A percentile compares a stretch with the other conserved stretches of the same genome.
These are phyloP conservation scores for Voacanga thouarsii DNA, from an alignment of 257 asterid genomes.

Conservation along the genomic window DNA sequence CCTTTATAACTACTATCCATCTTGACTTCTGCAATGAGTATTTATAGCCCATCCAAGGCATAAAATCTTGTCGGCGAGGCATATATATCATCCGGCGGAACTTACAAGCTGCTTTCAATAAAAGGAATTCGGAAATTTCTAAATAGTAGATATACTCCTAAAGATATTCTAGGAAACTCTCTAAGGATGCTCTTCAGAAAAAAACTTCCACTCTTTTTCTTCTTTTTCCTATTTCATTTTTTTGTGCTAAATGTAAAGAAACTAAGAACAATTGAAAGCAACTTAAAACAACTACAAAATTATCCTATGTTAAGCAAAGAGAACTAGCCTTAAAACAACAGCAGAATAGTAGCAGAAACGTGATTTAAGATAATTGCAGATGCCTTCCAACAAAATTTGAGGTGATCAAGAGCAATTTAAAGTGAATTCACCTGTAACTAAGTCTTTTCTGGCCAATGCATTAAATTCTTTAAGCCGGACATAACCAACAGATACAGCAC, in stretches of 20 bases:
- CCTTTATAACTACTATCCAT: too few relatives aligned
- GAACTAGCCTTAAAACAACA: neutral
- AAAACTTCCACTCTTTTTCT: neutral
- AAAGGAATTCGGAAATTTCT: neutral
- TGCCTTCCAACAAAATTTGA: neutral
- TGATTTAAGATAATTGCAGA: neutral
- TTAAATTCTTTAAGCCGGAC: constrained; percentile 96
- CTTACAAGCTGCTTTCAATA: neutral
- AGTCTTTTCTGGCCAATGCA: constrained; percentile 93
- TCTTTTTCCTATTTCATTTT: neutral
- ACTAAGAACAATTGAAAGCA: neutral
- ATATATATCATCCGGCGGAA: neutral
- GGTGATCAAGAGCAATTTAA: neutral
- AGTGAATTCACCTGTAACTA: constrained; percentile 64
- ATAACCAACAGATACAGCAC: constrained; percentile 69
- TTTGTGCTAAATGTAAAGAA: neutral
- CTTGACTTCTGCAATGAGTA: too few relatives aligned
- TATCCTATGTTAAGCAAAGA: neutral
- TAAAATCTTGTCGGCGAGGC: too few relatives aligned
- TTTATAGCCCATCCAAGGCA: too few relatives aligned
- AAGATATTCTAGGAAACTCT: neutral
- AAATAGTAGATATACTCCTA: neutral
- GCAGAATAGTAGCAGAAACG: neutral
- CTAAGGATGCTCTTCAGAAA: neutral
- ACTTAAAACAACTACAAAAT: neutral